Conservation (phyloP, 257 asterid species). For the Phtheirospermum japonicum region DNA sequence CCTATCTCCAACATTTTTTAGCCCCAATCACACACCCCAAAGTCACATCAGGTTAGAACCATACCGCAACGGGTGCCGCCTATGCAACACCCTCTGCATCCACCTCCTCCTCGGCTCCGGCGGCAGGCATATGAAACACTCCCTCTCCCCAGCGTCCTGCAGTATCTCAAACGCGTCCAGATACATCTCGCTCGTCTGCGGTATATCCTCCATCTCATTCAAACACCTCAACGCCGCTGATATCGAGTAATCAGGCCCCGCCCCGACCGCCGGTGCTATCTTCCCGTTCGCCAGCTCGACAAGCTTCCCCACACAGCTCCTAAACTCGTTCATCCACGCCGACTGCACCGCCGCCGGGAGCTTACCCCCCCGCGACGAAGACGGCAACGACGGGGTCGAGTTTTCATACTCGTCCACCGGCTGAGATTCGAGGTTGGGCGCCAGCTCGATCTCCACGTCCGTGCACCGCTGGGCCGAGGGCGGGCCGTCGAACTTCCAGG, state of each 20-base stretch:
- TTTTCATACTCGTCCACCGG: not conserved
- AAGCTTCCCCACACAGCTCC: conserved; percentile 61
- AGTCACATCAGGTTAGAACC: conserved; percentile 29
- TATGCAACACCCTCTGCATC: conserved; percentile 81
- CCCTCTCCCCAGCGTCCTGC: conserved; percentile 72
- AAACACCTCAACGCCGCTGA: conserved; percentile 61
- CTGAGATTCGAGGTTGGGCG: conserved; percentile 36
- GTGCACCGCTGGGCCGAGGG: conserved; percentile 40
- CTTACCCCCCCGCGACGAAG: conserved; percentile 9
- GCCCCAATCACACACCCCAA: not conserved
- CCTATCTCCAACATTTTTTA: too few relatives aligned
- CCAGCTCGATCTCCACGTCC: conserved; percentile 49
- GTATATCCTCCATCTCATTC: conserved; percentile 82
- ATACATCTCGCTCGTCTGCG: conserved; percentile 83
- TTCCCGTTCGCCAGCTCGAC: conserved; percentile 55
- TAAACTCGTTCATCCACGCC: conserved; percentile 65
- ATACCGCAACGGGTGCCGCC: conserved; percentile 66
- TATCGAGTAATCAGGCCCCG: conserved; percentile 63
- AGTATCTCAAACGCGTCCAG: conserved; percentile 82
- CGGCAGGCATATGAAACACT: conserved; percentile 82
- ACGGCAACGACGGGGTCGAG: not conserved
- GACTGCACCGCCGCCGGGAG: conserved; percentile 45
- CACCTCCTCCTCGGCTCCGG: conserved; percentile 88
- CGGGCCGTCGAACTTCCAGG: conserved; percentile 57
- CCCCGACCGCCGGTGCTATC: conserved; percentile 31